A percentile compares a stretch with the other conserved stretches of the same genome.
Conservation (phyloP, 2,329 filamentous ascomycete species). For the Sporothrix humicola region DNA sequence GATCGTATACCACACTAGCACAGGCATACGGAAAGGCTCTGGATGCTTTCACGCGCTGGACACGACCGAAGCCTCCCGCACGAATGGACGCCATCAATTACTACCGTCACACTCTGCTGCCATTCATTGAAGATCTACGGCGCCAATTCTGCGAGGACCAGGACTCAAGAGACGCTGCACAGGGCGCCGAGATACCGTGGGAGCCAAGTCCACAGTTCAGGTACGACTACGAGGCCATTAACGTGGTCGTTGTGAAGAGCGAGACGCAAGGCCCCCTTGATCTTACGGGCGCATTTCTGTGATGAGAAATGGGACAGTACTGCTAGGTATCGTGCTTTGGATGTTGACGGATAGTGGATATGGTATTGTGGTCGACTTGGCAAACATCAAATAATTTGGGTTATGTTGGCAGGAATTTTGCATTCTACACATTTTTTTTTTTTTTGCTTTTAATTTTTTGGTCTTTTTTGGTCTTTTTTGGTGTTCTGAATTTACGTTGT, state of each 20-base stretch:
- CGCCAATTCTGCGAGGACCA: neutral
- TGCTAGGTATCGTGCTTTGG: neutral
- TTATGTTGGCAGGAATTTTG: neutral
- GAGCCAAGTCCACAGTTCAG: conserved; percentile 32
- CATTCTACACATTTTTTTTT: neutral
- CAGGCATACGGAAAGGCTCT: conserved; percentile 33
- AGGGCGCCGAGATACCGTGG: conserved; percentile 32
- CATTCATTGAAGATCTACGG: conserved; percentile 20
- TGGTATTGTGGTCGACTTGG: neutral
- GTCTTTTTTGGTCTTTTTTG: too few relatives aligned
- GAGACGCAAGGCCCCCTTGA: conserved; percentile 35
- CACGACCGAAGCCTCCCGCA: conserved; percentile 22
- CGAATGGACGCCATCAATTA: conserved; percentile 31
- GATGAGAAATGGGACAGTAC: neutral
- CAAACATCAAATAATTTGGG: neutral
- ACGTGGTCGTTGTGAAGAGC: conserved; percentile 46
- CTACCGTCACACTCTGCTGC: conserved; percentile 31
- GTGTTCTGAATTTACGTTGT: too few relatives aligned
- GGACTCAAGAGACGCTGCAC: too few relatives aligned
- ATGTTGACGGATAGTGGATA: neutral
- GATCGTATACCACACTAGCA: conserved; percentile 33
- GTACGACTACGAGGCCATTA: conserved; percentile 47
- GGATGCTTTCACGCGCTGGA: conserved; percentile 28
- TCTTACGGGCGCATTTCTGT: conserved; percentile 33
- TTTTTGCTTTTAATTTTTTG: neutral